These are phyloP conservation scores for Lactifluus echinatus DNA, from an alignment of 768 basidiomycete species.

Conservation along the genomic window DNA sequence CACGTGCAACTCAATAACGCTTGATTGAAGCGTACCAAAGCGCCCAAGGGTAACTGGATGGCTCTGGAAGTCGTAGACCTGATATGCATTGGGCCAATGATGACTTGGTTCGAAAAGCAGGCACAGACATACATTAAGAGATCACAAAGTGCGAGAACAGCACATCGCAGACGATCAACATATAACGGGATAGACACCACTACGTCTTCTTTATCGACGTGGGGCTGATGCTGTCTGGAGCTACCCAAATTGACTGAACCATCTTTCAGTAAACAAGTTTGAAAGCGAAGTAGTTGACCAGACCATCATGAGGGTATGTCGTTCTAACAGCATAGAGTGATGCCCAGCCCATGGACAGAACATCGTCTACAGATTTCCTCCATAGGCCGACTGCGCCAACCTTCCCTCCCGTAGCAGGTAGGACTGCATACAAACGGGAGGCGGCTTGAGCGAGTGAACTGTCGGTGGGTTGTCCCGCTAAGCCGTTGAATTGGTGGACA, in stretches of 20 bases:
- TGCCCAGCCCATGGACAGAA: conserved; percentile 55
- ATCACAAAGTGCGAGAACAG: conserved; percentile 40
- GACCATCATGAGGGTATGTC: conserved; percentile 47
- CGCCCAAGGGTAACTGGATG: conserved; percentile 62
- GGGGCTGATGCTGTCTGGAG: conserved; percentile 17
- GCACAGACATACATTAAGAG: conserved; percentile 41
- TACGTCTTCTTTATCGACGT: conserved; percentile 35
- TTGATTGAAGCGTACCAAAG: conserved; percentile 43
- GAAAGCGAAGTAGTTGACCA: conserved; percentile 8
- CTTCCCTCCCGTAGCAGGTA: conserved; percentile 73
- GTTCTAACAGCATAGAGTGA: conserved; percentile 50
- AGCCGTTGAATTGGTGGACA: conserved; percentile 49
- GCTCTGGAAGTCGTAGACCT: conserved; percentile 53
- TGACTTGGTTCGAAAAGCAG: background rate
- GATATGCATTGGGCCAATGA: conserved; percentile 13
- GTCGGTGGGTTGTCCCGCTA: conserved; percentile 36
- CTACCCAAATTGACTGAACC: conserved; percentile 14
- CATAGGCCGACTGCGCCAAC: conserved; percentile 62
- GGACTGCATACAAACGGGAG: conserved; percentile 48
- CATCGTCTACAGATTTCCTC: conserved; percentile 69
- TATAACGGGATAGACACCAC: conserved; percentile 43
- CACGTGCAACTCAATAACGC: conserved; percentile 38
- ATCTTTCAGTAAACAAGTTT: background rate
- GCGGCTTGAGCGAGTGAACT: conserved; percentile 36
- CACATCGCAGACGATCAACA: conserved; percentile 52